Percentiles rank a stretch among this genome's conserved stretches.
Conservation (phyloP, 345 rosid species). For the Ceriops tagal region DNA sequence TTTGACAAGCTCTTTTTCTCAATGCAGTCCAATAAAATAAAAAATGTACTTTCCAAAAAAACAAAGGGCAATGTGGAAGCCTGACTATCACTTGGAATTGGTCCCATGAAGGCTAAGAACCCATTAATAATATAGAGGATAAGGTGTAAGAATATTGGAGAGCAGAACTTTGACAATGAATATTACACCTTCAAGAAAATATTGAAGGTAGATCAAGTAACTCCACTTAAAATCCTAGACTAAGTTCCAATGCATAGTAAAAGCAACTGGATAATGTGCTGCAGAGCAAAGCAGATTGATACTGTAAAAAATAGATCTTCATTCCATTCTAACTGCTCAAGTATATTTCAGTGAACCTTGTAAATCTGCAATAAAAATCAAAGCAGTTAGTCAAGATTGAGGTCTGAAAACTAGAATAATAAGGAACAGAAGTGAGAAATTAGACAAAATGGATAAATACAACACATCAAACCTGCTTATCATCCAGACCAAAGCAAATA, state of each 20-base stretch:
- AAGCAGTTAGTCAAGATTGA: conserved; percentile 23
- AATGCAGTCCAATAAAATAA: too few species aligned
- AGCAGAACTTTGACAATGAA: too few species aligned
- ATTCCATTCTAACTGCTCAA: conserved; percentile 44
- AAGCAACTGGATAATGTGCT: conserved; percentile 68
- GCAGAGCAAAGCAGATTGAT: conserved; percentile 61
- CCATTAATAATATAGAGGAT: too few species aligned
- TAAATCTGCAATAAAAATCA: too few species aligned
- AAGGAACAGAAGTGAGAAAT: conserved; percentile 7
- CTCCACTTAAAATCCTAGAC: neutral
- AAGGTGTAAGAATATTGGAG: too few species aligned
- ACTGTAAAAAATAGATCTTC: conserved; percentile 62
- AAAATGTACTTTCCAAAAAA: too few species aligned
- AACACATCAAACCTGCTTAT: conserved; percentile 60
- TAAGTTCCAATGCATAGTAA: neutral
- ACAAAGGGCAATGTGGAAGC: too few species aligned
- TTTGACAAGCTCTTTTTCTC: too few species aligned
- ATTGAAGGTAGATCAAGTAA: too few species aligned
- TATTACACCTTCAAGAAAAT: too few species aligned
- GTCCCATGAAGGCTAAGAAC: too few species aligned
- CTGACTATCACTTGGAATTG: too few species aligned
- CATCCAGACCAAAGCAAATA: conserved; percentile 63
- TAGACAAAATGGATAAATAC: conserved; percentile 18
- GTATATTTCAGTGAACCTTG: conserved; percentile 40
- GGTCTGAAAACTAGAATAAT: conserved; percentile 6